A percentile compares a stretch with the other conserved stretches of the same genome.
Evolutionary conservation across 306 rosid species (phyloP).

Genomic region (Neltuma alba): DNA sequence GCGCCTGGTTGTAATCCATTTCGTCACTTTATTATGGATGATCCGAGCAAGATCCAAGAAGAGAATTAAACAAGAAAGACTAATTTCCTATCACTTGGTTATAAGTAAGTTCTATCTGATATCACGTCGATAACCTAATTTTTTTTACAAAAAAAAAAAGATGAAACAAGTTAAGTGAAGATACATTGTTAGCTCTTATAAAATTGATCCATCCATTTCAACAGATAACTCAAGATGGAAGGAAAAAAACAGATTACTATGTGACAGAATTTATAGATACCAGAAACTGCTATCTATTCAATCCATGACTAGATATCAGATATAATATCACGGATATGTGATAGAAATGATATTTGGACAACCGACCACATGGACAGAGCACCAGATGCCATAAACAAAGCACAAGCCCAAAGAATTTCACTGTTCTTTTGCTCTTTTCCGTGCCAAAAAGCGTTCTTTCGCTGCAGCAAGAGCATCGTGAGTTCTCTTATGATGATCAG

Average conservation of each 20-base stretch:
- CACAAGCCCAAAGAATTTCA: slow-evolving; percentile 31
- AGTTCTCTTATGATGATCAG: slow-evolving; percentile 73
- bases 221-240: background rate
- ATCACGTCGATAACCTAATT: background rate
- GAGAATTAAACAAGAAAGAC: background rate
- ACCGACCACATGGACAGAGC: background rate
- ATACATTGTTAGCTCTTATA: background rate
- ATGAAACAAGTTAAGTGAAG: background rate
- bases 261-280: background rate
- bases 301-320: background rate
- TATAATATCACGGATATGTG: background rate
- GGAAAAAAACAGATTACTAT: background rate
- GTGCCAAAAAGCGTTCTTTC: slow-evolving; percentile 78
- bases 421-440: slow-evolving; percentile 65
- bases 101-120: background rate
- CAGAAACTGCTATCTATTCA: background rate
- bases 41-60: background rate
- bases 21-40: background rate
- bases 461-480: slow-evolving; percentile 77
- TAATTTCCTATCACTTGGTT: background rate
- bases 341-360: background rate
- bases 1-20: background rate
- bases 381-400: background rate
- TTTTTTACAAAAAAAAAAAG: background rate
- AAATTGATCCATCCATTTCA: background rate